Evolutionary conservation across 1,284 basidiomycete genomes (phyloP).

Genomic region (Volvariella surrecta): DNA sequence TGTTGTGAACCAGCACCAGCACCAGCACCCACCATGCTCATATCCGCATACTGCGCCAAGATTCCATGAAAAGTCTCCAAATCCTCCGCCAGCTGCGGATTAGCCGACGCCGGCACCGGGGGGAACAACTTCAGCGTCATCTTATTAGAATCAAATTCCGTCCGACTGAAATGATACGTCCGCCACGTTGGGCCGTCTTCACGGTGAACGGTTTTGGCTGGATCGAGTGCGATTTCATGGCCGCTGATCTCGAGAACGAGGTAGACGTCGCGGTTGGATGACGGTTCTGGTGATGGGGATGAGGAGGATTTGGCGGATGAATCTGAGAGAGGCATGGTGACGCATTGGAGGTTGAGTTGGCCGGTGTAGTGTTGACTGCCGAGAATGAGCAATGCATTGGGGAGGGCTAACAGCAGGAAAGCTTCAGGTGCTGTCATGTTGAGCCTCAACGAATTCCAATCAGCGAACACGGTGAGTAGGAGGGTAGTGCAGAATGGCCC

Average conservation of each 20-base stretch:
- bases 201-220: slow-evolving; percentile 31
- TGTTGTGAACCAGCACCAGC: slow-evolving; percentile 7
- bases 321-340: slow-evolving; percentile 34
- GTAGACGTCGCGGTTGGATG: slow-evolving; percentile 42
- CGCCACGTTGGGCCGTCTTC: slow-evolving; percentile 27
- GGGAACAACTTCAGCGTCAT: slow-evolving; percentile 33
- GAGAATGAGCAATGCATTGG: slow-evolving; percentile 33
- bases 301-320: slow-evolving; percentile 9
- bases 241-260: slow-evolving; percentile 53
- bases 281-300: too few relatives aligned
- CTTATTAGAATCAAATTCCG: slow-evolving; percentile 23
- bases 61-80: slow-evolving; percentile 65
- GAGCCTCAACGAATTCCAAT: too few relatives aligned
- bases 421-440: slow-evolving; percentile 30
- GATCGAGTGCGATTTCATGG: slow-evolving; percentile 54
- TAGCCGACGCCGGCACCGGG: slow-evolving; percentile 23
- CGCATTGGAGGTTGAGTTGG: slow-evolving; percentile 43
- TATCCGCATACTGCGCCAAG: slow-evolving; percentile 56
- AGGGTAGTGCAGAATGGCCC: too few relatives aligned
- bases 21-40: slow-evolving; percentile 17
- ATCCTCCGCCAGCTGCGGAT: slow-evolving; percentile 41
- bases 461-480: too few relatives aligned
- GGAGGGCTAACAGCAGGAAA: slow-evolving; percentile 45
- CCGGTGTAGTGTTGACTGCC: slow-evolving; percentile 28
- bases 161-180: slow-evolving; percentile 36